Evolutionary conservation across 208 protist species (phyloP).

Genomic region (Leishmania aethiopica): DNA sequence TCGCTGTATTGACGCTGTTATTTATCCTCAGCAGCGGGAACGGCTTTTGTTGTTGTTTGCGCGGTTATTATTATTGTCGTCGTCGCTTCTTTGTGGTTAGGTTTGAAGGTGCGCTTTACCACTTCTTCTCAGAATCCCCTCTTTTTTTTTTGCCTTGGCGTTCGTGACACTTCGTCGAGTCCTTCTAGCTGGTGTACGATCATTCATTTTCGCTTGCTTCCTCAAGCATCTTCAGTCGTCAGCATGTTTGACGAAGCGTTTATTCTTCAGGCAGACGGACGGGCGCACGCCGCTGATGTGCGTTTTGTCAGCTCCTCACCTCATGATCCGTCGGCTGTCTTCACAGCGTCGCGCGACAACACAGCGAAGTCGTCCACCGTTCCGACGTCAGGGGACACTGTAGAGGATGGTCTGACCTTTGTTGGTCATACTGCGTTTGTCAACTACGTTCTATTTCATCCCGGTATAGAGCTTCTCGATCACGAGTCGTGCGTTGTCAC

Average conservation of each 20-base stretch:
- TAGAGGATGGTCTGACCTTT: slow-evolving; percentile 34
- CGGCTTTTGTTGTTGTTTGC: not conserved
- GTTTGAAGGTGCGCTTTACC: not conserved
- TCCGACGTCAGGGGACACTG: slow-evolving; percentile 11
- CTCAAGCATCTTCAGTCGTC: not conserved
- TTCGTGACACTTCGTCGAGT: no score
- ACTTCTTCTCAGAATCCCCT: not conserved
- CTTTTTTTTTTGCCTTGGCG: not conserved
- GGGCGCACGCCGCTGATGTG: slow-evolving; percentile 57
- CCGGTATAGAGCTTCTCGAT: slow-evolving; percentile 37
- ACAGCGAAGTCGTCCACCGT: slow-evolving; percentile 44
- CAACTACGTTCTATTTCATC: slow-evolving; percentile 76
- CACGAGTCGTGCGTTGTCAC: slow-evolving; percentile 60
- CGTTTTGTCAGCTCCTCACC: slow-evolving; percentile 43
- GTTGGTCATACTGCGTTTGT: slow-evolving; percentile 81
- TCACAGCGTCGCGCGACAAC: slow-evolving; percentile 66
- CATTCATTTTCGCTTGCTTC: not conserved
- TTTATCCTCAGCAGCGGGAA: not conserved
- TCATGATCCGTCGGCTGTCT: slow-evolving; percentile 12
- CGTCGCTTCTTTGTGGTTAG: not conserved
- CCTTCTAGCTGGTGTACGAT: not conserved
- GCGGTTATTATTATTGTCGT: not conserved
- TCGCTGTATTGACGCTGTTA: not conserved
- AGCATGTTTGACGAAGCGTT: slow-evolving; percentile 22
- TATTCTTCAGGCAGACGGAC: slow-evolving; percentile 64